Evolutionary conservation across 2,329 filamentous ascomycete species (phyloP).

Genomic region (Fusarium keratoplasticum): DNA sequence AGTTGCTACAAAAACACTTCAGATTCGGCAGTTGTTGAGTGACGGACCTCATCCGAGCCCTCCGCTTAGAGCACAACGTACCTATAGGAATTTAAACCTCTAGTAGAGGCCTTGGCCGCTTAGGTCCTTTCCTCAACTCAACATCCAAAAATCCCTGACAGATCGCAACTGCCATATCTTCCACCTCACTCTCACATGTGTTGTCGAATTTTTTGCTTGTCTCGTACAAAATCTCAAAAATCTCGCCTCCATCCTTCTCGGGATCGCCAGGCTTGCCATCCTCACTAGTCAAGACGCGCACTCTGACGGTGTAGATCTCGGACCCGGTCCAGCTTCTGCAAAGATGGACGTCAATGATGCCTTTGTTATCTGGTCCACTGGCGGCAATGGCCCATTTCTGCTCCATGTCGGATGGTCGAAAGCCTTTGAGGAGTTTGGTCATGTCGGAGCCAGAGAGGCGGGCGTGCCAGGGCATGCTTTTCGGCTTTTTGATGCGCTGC

Average conservation of each 20-base stretch:
- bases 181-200: not conserved
- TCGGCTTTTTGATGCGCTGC: not conserved
- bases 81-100: too few relatives aligned
- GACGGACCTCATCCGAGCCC: not conserved
- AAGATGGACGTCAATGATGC: slow-evolving; percentile 12
- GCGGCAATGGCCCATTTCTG: slow-evolving; percentile 23
- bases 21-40: not conserved
- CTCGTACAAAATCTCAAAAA: slow-evolving; percentile 18
- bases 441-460: slow-evolving; percentile 19
- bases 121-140: not conserved
- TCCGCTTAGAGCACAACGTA: not conserved
- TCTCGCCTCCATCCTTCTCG: slow-evolving; percentile 18
- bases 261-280: not conserved
- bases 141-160: slow-evolving; percentile 3
- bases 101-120: not conserved
- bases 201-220: not conserved
- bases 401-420: slow-evolving; percentile 16
- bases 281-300: not conserved
- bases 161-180: slow-evolving; percentile 7
- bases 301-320: slow-evolving; percentile 13
- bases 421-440: slow-evolving; percentile 26
- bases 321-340: slow-evolving; percentile 24
- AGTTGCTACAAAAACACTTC: not conserved
- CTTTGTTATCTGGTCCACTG: slow-evolving; percentile 5
- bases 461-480: slow-evolving; percentile 10